phyloP scores from a whole-genome alignment of 257 asterid genomes.

The Nyctanthes arbortristis region DNA sequence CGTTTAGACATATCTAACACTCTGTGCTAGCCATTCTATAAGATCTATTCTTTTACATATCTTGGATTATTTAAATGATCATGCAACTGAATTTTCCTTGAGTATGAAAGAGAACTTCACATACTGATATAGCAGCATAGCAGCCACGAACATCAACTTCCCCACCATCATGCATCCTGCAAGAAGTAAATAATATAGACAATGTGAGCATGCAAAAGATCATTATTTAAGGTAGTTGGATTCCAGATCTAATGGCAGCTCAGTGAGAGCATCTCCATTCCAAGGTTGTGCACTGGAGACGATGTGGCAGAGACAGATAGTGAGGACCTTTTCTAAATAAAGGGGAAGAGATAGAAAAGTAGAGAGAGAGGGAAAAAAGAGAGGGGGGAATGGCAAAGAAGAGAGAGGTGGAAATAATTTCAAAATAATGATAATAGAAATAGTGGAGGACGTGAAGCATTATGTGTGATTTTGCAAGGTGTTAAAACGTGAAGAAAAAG shows the following conservation, averaged over 20 bases:
- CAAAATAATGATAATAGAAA: too few relatives aligned
- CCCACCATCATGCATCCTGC: slow-evolving; percentile 98
- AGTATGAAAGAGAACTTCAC: slow-evolving; percentile 8
- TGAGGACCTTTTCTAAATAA: too few relatives aligned
- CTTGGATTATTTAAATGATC: slow-evolving; percentile 1
- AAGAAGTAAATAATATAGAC: slow-evolving; percentile 22
- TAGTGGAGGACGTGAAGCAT: too few relatives aligned
- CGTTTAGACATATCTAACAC: not conserved
- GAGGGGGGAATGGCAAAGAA: too few relatives aligned
- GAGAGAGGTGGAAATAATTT: too few relatives aligned
- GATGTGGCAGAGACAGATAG: too few relatives aligned
- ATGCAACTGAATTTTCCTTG: slow-evolving; percentile 9
- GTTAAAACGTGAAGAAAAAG: too few relatives aligned
- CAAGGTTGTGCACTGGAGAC: too few relatives aligned
- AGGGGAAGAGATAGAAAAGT: too few relatives aligned
- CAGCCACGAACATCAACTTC: slow-evolving; percentile 97
- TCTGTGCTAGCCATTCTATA: not conserved
- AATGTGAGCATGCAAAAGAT: not conserved
- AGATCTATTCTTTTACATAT: not conserved
- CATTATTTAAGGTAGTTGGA: not conserved
- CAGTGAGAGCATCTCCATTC: too few relatives aligned
- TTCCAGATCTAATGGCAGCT: not conserved
- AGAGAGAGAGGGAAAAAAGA: too few relatives aligned
- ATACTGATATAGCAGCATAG: slow-evolving; percentile 92
- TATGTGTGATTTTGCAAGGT: too few relatives aligned